Percentiles rank a stretch among this genome's conserved stretches.
These are phyloP conservation scores for Coemansia sp. DNA, from an alignment of 192 early-diverging fungal genomes.

Conservation along the genomic window DNA sequence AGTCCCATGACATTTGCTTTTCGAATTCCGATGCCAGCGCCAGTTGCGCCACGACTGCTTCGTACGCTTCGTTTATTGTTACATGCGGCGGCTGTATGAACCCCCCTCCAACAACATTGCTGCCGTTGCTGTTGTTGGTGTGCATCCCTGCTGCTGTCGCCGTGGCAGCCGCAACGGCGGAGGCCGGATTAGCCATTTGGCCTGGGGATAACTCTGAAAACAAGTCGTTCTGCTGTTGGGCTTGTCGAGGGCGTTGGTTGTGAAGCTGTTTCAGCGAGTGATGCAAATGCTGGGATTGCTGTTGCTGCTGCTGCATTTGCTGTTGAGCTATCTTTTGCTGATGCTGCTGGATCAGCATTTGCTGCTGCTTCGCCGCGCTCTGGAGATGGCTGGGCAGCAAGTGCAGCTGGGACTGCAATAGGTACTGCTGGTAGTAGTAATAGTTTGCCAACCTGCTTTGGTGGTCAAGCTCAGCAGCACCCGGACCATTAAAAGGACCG, in stretches of 20 bases:
- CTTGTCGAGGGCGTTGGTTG: neutral
- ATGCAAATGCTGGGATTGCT: slow-evolving; percentile 12
- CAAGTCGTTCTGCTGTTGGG: slow-evolving; percentile 1
- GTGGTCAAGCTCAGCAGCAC: neutral
- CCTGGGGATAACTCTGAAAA: neutral
- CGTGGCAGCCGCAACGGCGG: neutral
- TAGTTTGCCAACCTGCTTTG: neutral
- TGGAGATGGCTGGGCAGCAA: slow-evolving; percentile 1
- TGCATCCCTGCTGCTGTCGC: neutral
- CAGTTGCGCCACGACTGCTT: slow-evolving; percentile 13
- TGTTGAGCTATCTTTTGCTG: neutral
- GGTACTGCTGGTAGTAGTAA: neutral
- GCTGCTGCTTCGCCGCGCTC: slow-evolving; percentile 3
- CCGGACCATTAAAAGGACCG: neutral
- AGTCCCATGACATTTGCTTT: slow-evolving; percentile 45
- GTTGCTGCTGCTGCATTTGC: slow-evolving; percentile 10
- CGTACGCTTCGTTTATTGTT: neutral
- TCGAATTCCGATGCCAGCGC: slow-evolving; percentile 25
- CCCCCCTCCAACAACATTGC: slow-evolving; percentile 2
- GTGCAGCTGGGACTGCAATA: slow-evolving; percentile 6
- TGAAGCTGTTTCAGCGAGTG: neutral
- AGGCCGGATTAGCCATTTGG: neutral
- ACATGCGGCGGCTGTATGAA: neutral
- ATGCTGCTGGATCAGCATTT: slow-evolving; percentile 3
- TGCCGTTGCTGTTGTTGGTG: slow-evolving; percentile 6